phyloP scores from a whole-genome alignment of 441 rosid genomes.

The Kokia cookei region DNA sequence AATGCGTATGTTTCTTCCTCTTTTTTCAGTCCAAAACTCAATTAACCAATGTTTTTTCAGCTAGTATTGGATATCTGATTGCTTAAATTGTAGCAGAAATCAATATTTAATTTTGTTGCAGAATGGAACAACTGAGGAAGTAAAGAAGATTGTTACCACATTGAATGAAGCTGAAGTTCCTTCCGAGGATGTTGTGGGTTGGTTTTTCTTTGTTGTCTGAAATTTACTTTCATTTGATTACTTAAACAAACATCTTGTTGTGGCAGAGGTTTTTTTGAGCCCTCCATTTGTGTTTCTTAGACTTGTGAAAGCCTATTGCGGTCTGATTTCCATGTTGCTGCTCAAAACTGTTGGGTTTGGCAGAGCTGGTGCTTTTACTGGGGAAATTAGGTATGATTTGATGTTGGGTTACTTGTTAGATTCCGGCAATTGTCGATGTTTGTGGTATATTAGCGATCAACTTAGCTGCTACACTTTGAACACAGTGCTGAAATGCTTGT shows the following conservation, averaged over 20 bases:
- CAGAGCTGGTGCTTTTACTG: slow-evolving; percentile 71
- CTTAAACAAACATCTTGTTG: neutral
- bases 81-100: too few species aligned
- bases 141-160: slow-evolving; percentile 55
- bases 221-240: neutral
- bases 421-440: neutral
- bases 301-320: slow-evolving; percentile 34
- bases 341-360: slow-evolving; percentile 73
- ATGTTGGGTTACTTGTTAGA: neutral
- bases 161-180: slow-evolving; percentile 69
- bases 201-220: neutral
- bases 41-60: neutral
- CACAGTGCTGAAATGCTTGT: slow-evolving; percentile 68
- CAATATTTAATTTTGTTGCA: slow-evolving; percentile 11
- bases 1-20: slow-evolving; percentile 44
- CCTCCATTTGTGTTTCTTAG: slow-evolving; percentile 67
- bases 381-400: slow-evolving; percentile 55
- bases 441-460: neutral
- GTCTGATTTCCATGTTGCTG: slow-evolving; percentile 56
- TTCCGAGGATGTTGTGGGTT: slow-evolving; percentile 53
- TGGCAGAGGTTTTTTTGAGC: slow-evolving; percentile 67
- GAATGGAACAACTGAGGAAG: slow-evolving; percentile 67
- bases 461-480: neutral
- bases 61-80: neutral
- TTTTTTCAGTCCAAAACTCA: neutral